Evolutionary conservation across 73 alveolate species (phyloP), one percentile per base, ranked within the genome.

Genomic region (Blepharisma japonicum): DNA sequence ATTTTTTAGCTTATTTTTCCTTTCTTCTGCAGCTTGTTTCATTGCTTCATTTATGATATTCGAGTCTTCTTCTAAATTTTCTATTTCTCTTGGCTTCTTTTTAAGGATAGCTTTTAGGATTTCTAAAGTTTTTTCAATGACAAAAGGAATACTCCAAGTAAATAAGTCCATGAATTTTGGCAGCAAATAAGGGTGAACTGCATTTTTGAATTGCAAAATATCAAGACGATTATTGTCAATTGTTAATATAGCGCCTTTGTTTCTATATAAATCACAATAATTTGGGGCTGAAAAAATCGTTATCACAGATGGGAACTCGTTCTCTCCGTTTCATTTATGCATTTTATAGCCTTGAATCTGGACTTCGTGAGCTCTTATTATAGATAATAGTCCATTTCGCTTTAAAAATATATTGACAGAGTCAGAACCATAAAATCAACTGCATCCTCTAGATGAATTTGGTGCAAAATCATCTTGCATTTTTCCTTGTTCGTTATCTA

Each of bases 281-380:
- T 93, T 93, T 8, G 98, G 98, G 0, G 98, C 98, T 21, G 97
- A 91, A 83, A 93, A 93, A 9, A 93, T 83, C 6, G 98, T 93
- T 18, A 93, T 91, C 5, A 93, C 98, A 72, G 81, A 80, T 14
- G 98, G 98, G 77, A 93, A 93, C n/a, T 86, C 86, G 6, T 77
- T 45, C 6, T 88, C 81, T 4, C 96, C 97, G 81, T 91, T 92
- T 96, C 97, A 93, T 85, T 91, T 91, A 71, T 93, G 96, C 96
- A 93, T 85, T 68, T 91, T 93, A 71, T 85, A 93, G 0, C 98
- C 96, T 39, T 93, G 97, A 21, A 91, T 50, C 71, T 93, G 78
- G 32, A 94, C 98, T 81, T 93, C 91, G 77, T 93, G 98, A 38
- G 97, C 98, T 78, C 98, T 77, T 2, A 93, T 82, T 3, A 93